Evolutionary conservation across 2,329 filamentous ascomycete species (phyloP), one percentile per base, ranked within the genome.

Genomic region (Trichophyton benhamiae): DNA sequence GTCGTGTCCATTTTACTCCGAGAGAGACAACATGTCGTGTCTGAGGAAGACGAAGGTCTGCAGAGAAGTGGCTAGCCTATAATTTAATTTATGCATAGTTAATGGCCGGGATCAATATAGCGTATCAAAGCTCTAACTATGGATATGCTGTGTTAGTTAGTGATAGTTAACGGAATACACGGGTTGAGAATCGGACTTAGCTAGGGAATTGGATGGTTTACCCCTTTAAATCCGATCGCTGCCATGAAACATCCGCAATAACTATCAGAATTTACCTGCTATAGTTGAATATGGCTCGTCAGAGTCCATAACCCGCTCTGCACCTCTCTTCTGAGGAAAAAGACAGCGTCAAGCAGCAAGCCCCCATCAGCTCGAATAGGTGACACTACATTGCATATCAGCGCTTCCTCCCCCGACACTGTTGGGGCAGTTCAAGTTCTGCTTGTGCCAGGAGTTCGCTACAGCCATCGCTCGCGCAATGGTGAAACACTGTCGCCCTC

Each of bases 341-440:
- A 11, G 55, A 58, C 27, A 27, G 13, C 55, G 22, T 38, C 33
- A 58, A 36, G 27, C 41, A 41, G 11, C 33, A 17, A 30, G 41
- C n/a, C 13, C 30, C 41, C 3, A 20, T 41, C 55, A 58, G 55
- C 9, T n/a, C n/a, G n/a, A n/a, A 2, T 25, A 58, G 55, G 55
- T 25, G 11, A 17, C 33, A 42, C 55, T 22, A n/a, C 44, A 11
- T 25, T 48, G 17, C 44, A 48, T 48, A 48, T 48, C 8, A 22
- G 44, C 20, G 20, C 44, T 48, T 22, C n/a, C 20, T 48, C 9
- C 17, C 44, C 44, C 20, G 44, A 48, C 20, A 48, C 41, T 1
- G n/a, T 22, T 25, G 44, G 63, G 41, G 63, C 59, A 58, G 11
- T 58, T 25, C 22, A 25, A 20, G 22, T 25, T 58, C 57, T 58